Conservation (phyloP, 345 rosid genomes). For the Chamaenerion angustifolium region DNA sequence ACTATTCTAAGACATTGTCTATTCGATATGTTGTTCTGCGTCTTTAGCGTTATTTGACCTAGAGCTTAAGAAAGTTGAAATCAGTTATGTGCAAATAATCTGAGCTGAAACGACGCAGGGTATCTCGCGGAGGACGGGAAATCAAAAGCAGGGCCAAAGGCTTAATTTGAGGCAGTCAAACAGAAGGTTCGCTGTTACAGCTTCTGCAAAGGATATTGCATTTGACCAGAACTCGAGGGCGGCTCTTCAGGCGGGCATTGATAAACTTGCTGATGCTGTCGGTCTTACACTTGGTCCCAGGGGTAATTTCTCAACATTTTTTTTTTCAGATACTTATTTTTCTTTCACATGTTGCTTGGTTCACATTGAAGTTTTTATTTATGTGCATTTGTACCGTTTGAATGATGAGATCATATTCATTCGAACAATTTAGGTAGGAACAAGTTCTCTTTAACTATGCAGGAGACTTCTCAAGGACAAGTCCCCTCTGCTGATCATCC, state of each 20-base stretch:
- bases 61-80: too few relatives aligned
- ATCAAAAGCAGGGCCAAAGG: conserved; percentile 33
- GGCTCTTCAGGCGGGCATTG: conserved; percentile 83
- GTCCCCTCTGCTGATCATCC: too few relatives aligned
- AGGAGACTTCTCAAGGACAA: too few relatives aligned
- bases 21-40: too few relatives aligned
- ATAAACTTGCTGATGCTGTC: conserved; percentile 89
- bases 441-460: too few relatives aligned
- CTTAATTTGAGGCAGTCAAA: conserved; percentile 31
- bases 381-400: too few relatives aligned
- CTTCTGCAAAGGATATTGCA: conserved; percentile 72
- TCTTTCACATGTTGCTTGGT: background rate
- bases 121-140: conserved; percentile 35
- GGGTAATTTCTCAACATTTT: conserved; percentile 29
- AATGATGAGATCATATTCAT: too few relatives aligned
- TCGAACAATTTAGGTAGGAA: too few relatives aligned
- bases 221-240: conserved; percentile 76
- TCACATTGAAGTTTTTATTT: too few relatives aligned
- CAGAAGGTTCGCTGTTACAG: conserved; percentile 56
- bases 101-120: conserved; percentile 17
- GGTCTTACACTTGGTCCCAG: conserved; percentile 96
- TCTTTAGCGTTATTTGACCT: too few relatives aligned
- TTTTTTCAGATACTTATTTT: too few relatives aligned
- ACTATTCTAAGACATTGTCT: too few relatives aligned
- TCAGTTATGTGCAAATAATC: background rate